These are phyloP conservation scores for Pyrenophora tritici-repentis DNA, from an alignment of 2,329 filamentous ascomycete species.

Conservation along the genomic window DNA sequence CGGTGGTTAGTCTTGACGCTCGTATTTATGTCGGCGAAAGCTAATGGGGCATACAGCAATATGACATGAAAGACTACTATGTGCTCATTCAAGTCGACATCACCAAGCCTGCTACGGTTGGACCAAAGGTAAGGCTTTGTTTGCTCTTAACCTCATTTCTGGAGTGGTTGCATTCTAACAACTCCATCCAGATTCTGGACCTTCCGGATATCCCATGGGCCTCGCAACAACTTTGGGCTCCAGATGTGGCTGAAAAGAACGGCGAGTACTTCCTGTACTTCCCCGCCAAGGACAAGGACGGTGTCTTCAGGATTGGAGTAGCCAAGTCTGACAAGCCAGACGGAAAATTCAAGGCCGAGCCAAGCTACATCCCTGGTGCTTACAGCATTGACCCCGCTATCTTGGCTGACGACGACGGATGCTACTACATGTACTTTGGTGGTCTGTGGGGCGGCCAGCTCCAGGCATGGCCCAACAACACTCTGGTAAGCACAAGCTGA, in stretches of 20 bases:
- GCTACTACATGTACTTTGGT: conserved; percentile 73
- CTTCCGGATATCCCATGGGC: conserved; percentile 71
- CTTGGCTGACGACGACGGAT: conserved; percentile 67
- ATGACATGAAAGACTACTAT: conserved; percentile 82
- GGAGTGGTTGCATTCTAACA: background rate
- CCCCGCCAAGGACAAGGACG: conserved; percentile 70
- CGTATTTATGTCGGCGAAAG: too few relatives aligned
- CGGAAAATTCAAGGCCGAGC: conserved; percentile 70
- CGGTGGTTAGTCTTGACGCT: background rate
- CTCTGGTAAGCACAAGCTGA: conserved; percentile 57
- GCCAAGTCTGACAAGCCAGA: conserved; percentile 66
- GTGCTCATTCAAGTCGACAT: conserved; percentile 67
- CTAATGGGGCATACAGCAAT: conserved; percentile 59
- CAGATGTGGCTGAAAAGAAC: conserved; percentile 69
- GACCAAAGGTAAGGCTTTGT: conserved; percentile 61
- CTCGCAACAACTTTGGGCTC: conserved; percentile 77
- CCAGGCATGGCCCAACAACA: conserved; percentile 69
- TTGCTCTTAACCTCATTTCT: background rate
- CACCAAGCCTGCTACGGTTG: conserved; percentile 66
- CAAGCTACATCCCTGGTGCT: conserved; percentile 66
- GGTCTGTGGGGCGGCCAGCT: conserved; percentile 80
- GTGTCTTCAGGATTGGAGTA: conserved; percentile 74
- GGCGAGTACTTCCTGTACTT: conserved; percentile 77
- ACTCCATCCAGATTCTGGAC: conserved; percentile 3
- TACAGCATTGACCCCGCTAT: conserved; percentile 76